These are phyloP conservation scores for Boletales sp. DNA, from an alignment of 768 basidiomycete genomes.

Conservation along the genomic window DNA sequence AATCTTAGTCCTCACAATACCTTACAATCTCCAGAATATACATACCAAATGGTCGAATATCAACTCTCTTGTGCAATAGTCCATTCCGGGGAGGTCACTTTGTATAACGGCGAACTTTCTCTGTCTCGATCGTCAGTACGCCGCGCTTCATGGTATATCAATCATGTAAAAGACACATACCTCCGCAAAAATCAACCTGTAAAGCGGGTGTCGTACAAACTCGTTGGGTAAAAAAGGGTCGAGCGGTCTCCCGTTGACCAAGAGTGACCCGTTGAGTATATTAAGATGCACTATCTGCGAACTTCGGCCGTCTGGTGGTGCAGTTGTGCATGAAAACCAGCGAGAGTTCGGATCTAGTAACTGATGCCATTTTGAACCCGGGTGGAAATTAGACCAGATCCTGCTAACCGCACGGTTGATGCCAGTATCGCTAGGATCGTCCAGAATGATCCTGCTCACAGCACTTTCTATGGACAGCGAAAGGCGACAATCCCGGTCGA, in stretches of 20 bases:
- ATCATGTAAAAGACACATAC: slow-evolving; percentile 2
- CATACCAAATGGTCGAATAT: slow-evolving; percentile 18
- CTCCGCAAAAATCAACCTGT: slow-evolving; percentile 14
- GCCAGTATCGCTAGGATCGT: slow-evolving; percentile 8
- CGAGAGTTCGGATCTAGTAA: slow-evolving; percentile 19
- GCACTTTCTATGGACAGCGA: slow-evolving; percentile 25
- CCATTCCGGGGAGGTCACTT: slow-evolving; percentile 20
- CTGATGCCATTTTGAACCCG: slow-evolving; percentile 23
- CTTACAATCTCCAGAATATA: neutral
- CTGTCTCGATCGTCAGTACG: neutral
- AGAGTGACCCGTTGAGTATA: slow-evolving; percentile 28
- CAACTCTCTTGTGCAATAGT: slow-evolving; percentile 18
- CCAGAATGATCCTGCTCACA: slow-evolving; percentile 12
- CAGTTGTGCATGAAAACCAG: slow-evolving; percentile 30
- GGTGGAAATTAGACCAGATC: slow-evolving; percentile 31
- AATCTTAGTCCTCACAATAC: neutral
- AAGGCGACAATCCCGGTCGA: slow-evolving; percentile 33
- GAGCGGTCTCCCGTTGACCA: slow-evolving; percentile 22
- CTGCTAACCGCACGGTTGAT: slow-evolving; percentile 27
- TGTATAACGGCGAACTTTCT: slow-evolving; percentile 15
- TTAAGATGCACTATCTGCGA: slow-evolving; percentile 38
- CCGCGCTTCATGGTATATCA: too few relatives aligned
- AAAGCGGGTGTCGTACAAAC: slow-evolving; percentile 12
- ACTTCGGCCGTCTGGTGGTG: slow-evolving; percentile 1
- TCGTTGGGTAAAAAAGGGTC: slow-evolving; percentile 8